Percentiles rank a stretch among this genome's conserved stretches.
Conservation (phyloP, 108 stramenopile species). For the Cylindrotheca fusiformis region DNA sequence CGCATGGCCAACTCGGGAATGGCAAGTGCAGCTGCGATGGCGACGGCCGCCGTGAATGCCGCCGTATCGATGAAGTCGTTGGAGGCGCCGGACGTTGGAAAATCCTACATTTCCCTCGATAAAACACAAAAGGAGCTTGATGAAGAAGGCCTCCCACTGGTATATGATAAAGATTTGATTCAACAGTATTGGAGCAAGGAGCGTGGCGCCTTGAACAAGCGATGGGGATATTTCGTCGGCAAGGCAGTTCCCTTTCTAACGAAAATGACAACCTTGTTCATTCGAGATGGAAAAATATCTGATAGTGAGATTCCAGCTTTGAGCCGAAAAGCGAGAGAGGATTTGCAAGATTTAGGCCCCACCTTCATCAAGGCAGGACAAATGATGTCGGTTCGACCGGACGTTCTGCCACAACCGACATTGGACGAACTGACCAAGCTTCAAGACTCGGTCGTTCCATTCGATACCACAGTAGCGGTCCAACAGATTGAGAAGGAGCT, state of each 20-base stretch:
- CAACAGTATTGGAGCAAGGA: conserved; percentile 89
- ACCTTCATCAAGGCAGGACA: conserved; percentile 82
- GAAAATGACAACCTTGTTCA: conserved; percentile 68
- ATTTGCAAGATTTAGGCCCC: conserved; percentile 92
- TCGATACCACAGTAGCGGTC: conserved; percentile 80
- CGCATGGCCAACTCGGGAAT: conserved; percentile 68
- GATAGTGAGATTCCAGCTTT: conserved; percentile 79
- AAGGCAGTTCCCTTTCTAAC: conserved; percentile 89
- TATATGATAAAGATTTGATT: conserved; percentile 90
- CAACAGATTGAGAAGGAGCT: conserved; percentile 79
- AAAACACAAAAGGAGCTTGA: conserved; percentile 52
- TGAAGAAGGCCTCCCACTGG: conserved; percentile 87
- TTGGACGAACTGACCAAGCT: conserved; percentile 85
- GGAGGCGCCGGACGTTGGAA: conserved; percentile 68
- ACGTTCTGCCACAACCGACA: conserved; percentile 88
- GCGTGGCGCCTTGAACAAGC: conserved; percentile 77
- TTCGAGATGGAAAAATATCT: conserved; percentile 80
- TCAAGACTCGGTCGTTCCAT: conserved; percentile 90
- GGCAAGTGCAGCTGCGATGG: conserved; percentile 81
- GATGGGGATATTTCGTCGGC: conserved; percentile 90
- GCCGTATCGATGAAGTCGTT: conserved; percentile 86
- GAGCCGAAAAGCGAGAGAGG: conserved; percentile 78
- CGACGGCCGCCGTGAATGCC: conserved; percentile 89
- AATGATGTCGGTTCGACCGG: conserved; percentile 92
- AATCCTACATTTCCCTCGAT: conserved; percentile 76